Base-by-base conservation (phyloP, 2,329 filamentous ascomycete species). In the Aspergillus vadensis region DNA sequence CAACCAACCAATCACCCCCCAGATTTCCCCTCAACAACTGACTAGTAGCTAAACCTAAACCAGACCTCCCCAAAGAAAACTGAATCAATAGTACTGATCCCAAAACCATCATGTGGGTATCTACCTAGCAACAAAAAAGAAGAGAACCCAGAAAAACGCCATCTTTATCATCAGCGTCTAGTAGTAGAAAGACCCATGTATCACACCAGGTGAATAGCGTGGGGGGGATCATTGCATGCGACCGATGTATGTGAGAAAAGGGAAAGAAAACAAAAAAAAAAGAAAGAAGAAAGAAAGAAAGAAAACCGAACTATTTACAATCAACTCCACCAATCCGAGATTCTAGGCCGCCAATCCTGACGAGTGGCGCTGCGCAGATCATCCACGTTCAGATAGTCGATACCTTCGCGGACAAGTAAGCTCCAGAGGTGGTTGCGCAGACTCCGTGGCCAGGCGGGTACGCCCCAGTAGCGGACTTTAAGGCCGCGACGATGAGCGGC, bases 361-460 rank as follows among this genome's bases (percentile, higher is more conserved):
- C 66, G 74, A 1, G 79, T 78, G 47, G 83, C 84, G 2, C 73
- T 79, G 50, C 70, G 70, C 62, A 87, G 66, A 69, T 87, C 84
- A 76, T 87, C 85, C 1, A 83, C 84, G 67, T 86, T 87, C 55
- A 87, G 66, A 44, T 84, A 77, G 68, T 85, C 84, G 10, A 81
- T 83, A 0, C 84, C 83, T 69, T 86, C 83, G 30, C 78, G 72
- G 10, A 82, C 78, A 17, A 87, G 69, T 19, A 83, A 73, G 7
- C 77, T 75, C 85, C 85, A 87, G 15, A 87, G 70, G 54, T 80
- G 77, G 66, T 86, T 84, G 48, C 84, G 72, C 69, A 85, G 64
- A 43, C 78, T 78, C 5, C 80, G 72, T 1, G 85, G 85, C 84
- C 85, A 87, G 56, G 69, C 74, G 0, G 85, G 85, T 10, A 83